Conservation (phyloP, 805 yeast species). For the Metschnikowia vanudenii region DNA sequence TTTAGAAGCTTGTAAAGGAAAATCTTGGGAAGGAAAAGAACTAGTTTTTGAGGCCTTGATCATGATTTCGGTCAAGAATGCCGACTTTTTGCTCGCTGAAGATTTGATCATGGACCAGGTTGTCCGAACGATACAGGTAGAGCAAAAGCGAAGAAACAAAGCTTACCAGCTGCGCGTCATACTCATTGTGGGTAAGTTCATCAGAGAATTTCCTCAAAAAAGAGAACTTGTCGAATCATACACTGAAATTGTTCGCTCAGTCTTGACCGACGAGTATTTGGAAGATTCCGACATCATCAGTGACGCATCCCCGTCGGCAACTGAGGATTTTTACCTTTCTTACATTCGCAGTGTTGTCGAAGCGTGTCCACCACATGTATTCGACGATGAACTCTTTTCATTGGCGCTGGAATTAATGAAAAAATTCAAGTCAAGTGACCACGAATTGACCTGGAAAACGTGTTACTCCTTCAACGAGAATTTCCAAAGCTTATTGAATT, state of each 20-base stretch:
- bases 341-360: slow-evolving; percentile 29
- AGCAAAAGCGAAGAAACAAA: slow-evolving; percentile 65
- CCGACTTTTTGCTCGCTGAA: slow-evolving; percentile 27
- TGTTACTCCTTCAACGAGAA: slow-evolving; percentile 47
- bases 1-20: slow-evolving; percentile 64
- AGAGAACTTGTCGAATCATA: slow-evolving; percentile 39
- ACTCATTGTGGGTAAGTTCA: slow-evolving; percentile 50
- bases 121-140: slow-evolving; percentile 49
- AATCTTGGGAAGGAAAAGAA: slow-evolving; percentile 90
- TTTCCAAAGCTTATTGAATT: slow-evolving; percentile 20
- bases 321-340: slow-evolving; percentile 47
- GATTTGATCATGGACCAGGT: slow-evolving; percentile 36
- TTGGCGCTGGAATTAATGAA: slow-evolving; percentile 30
- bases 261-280: slow-evolving; percentile 40
- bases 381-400: slow-evolving; percentile 21
- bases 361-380: slow-evolving; percentile 7
- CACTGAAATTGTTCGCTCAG: slow-evolving; percentile 31
- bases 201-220: slow-evolving; percentile 34
- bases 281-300: slow-evolving; percentile 23
- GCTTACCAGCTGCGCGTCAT: slow-evolving; percentile 60
- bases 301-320: slow-evolving; percentile 27
- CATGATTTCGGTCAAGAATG: slow-evolving; percentile 49
- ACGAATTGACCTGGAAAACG: slow-evolving; percentile 59
- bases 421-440: slow-evolving; percentile 24
- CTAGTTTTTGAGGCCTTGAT: slow-evolving; percentile 68